These are phyloP conservation scores for Dendrobium chrysotoxum DNA, from an alignment of 106 monocot species.

Conservation along the genomic window DNA sequence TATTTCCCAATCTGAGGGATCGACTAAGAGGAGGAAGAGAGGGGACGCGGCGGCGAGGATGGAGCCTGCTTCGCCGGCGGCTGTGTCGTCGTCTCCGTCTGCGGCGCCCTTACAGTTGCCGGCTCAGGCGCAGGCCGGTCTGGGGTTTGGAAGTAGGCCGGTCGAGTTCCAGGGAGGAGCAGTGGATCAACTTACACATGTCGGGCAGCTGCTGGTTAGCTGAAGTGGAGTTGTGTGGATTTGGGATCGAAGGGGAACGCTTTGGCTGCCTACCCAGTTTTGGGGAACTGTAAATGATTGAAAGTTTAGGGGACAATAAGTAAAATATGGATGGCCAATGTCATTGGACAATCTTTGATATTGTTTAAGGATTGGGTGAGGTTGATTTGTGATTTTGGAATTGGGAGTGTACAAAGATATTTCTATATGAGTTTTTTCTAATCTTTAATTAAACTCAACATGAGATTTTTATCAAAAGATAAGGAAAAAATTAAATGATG, in stretches of 20 bases:
- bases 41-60: neutral
- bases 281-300: neutral
- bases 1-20: neutral
- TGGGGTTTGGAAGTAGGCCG: neutral
- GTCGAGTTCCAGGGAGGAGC: neutral
- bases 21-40: slow-evolving; percentile 14
- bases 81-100: neutral
- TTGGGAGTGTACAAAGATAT: neutral
- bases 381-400: neutral
- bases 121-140: neutral
- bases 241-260: neutral
- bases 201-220: slow-evolving; percentile 6
- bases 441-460: neutral
- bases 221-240: neutral
- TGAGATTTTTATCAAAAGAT: no score
- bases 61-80: neutral
- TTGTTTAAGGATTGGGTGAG: neutral
- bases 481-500: no score
- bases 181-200: neutral
- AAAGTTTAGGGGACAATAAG: neutral
- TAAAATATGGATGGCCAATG: neutral
- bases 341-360: neutral
- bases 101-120: neutral
- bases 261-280: neutral
- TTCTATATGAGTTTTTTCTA: neutral